Percentiles rank a stretch among this genome's conserved stretches.
Evolutionary conservation across 768 basidiomycete species (phyloP).

Genomic region (Lactifluus echinatus): DNA sequence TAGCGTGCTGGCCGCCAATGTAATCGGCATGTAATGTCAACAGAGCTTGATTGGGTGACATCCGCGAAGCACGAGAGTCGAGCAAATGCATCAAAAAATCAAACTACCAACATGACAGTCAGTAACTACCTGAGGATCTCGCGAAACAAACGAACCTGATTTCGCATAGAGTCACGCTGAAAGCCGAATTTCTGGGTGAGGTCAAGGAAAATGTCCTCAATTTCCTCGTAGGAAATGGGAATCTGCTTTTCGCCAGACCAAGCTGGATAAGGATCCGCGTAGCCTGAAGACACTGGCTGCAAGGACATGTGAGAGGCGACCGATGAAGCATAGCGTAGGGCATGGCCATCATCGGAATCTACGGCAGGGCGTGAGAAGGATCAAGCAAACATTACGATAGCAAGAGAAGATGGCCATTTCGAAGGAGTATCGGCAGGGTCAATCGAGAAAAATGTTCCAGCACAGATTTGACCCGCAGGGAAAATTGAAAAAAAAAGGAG

Average conservation of each 20-base stretch:
- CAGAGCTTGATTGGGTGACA: slow-evolving; percentile 93
- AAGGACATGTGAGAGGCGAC: slow-evolving; percentile 29
- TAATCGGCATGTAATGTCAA: slow-evolving; percentile 97
- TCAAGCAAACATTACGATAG: background rate
- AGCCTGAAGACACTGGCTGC: slow-evolving; percentile 21
- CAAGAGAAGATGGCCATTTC: background rate
- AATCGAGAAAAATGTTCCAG: background rate
- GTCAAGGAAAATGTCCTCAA: slow-evolving; percentile 98
- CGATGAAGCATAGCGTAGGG: slow-evolving; percentile 28
- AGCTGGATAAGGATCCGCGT: slow-evolving; percentile 76
- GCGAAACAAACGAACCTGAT: slow-evolving; percentile 53
- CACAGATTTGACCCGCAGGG: background rate
- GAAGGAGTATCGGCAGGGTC: background rate
- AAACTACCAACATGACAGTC: slow-evolving; percentile 45
- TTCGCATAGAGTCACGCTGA: slow-evolving; percentile 91
- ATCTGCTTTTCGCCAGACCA: slow-evolving; percentile 92
- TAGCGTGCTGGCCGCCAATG: slow-evolving; percentile 96
- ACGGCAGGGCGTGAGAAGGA: slow-evolving; percentile 18
- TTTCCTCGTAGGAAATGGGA: slow-evolving; percentile 95
- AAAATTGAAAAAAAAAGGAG: background rate
- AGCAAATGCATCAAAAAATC: slow-evolving; percentile 98
- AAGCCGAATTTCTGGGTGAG: slow-evolving; percentile 99
- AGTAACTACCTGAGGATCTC: slow-evolving; percentile 8
- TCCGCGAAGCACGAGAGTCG: slow-evolving; percentile 95
- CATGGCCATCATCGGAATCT: slow-evolving; percentile 27